A percentile compares a stretch with the other conserved stretches of the same genome.
Evolutionary conservation across 78 protist genomes (phyloP).

Genomic region (Dictyostelium brefeldianum): DNA sequence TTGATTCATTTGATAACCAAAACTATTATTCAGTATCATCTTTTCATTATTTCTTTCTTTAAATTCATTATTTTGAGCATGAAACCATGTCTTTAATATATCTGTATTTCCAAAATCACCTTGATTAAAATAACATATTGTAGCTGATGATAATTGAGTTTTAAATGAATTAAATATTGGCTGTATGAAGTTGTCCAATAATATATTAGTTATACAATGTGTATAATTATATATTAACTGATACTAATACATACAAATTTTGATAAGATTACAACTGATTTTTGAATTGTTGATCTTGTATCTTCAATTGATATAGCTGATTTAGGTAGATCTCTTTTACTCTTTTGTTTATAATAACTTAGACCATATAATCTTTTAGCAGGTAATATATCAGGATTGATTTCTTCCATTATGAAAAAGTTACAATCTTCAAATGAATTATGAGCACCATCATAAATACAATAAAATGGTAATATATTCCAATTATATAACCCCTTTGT

Average conservation of each 20-base stretch:
- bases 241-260: slow-evolving; percentile 37
- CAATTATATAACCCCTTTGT: slow-evolving; percentile 8
- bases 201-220: too few relatives aligned
- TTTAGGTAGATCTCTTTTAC: slow-evolving; percentile 25
- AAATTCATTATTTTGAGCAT: slow-evolving; percentile 39
- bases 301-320: slow-evolving; percentile 29
- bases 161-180: slow-evolving; percentile 74
- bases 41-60: not conserved
- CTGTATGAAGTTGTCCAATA: too few relatives aligned
- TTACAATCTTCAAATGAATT: slow-evolving; percentile 54
- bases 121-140: slow-evolving; percentile 66
- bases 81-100: slow-evolving; percentile 38
- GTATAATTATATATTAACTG: too few relatives aligned
- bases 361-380: slow-evolving; percentile 37
- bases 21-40: not conserved
- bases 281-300: slow-evolving; percentile 56
- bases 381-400: slow-evolving; percentile 28
- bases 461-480: slow-evolving; percentile 23
- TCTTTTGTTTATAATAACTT: slow-evolving; percentile 45
- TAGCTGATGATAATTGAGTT: slow-evolving; percentile 61
- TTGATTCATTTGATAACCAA: not conserved
- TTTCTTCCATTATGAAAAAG: slow-evolving; percentile 54
- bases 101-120: slow-evolving; percentile 67
- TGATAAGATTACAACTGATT: slow-evolving; percentile 40
- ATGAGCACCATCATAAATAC: slow-evolving; percentile 55